These are phyloP conservation scores for Jacaranda mimosifolia DNA, from an alignment of 257 asterid genomes.

Conservation along the genomic window DNA sequence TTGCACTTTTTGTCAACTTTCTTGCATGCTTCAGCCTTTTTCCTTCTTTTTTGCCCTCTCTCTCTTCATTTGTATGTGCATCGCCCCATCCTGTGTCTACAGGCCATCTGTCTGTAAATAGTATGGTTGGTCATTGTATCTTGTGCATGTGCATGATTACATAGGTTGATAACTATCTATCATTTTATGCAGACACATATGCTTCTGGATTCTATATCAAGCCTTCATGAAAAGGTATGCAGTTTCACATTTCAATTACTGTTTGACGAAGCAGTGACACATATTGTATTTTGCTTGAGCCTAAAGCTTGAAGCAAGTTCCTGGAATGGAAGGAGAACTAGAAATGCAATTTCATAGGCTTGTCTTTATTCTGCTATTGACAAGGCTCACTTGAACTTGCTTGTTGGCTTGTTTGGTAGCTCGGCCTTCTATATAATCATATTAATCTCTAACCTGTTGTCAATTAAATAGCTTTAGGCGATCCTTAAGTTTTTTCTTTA, in stretches of 20 bases:
- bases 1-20: not conserved
- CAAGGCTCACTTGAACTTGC: not conserved
- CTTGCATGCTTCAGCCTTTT: not conserved
- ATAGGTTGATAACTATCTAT: not conserved
- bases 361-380: constrained; percentile 11
- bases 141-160: not conserved
- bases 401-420: too few species aligned
- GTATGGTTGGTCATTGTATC: too few species aligned
- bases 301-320: too few species aligned
- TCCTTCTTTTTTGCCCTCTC: too few species aligned
- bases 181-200: constrained; percentile 40
- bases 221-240: constrained; percentile 59
- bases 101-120: too few species aligned
- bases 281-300: not conserved
- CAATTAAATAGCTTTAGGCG: constrained; percentile 7
- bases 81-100: too few species aligned
- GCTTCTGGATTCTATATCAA: constrained; percentile 49
- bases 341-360: constrained; percentile 9
- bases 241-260: not conserved
- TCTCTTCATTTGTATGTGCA: too few species aligned
- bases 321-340: constrained; percentile 20
- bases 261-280: too few species aligned
- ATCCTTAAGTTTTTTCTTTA: not conserved
- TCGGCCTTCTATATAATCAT: not conserved
- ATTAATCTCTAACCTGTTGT: not conserved